A percentile compares a stretch with the other conserved stretches of the same genome.
phyloP scores from a whole-genome alignment of 768 basidiomycete species.

The Podaxis mareebaensis region DNA sequence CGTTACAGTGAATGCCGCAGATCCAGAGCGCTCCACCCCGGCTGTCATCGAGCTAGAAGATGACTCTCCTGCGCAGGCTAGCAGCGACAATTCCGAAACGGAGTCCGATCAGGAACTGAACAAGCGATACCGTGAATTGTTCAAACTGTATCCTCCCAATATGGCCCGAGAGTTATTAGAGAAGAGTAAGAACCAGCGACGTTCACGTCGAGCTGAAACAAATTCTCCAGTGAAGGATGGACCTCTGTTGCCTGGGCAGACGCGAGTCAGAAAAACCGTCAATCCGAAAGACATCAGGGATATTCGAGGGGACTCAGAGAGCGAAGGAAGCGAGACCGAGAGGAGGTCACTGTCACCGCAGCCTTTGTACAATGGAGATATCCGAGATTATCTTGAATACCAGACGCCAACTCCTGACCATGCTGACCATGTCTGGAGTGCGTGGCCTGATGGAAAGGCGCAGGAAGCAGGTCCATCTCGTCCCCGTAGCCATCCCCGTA shows the following conservation, averaged over 20 bases:
- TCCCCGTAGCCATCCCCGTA: background rate
- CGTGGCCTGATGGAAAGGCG: background rate
- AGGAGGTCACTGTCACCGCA: slow-evolving; percentile 16
- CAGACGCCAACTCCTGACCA: background rate
- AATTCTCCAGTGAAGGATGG: slow-evolving; percentile 26
- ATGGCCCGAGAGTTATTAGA: slow-evolving; percentile 8
- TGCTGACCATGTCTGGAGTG: background rate
- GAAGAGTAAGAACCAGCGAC: background rate
- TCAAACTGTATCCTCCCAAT: slow-evolving; percentile 14
- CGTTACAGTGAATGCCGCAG: background rate
- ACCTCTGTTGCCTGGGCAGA: slow-evolving; percentile 53
- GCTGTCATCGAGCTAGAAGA: background rate
- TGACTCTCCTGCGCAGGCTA: background rate
- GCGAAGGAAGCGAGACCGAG: slow-evolving; percentile 28
- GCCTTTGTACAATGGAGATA: slow-evolving; percentile 21
- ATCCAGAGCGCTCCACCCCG: background rate
- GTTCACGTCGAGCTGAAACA: background rate
- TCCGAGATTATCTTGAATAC: slow-evolving; percentile 2
- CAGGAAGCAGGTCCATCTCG: slow-evolving; percentile 5
- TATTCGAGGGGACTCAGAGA: slow-evolving; percentile 66
- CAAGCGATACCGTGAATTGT: slow-evolving; percentile 10
- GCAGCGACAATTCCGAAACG: background rate
- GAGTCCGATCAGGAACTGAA: background rate
- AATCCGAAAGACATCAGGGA: slow-evolving; percentile 34
- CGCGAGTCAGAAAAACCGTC: slow-evolving; percentile 38